Conservation (phyloP, 2,329 filamentous ascomycete species). For the Macrophomina pseudophaseolina region DNA sequence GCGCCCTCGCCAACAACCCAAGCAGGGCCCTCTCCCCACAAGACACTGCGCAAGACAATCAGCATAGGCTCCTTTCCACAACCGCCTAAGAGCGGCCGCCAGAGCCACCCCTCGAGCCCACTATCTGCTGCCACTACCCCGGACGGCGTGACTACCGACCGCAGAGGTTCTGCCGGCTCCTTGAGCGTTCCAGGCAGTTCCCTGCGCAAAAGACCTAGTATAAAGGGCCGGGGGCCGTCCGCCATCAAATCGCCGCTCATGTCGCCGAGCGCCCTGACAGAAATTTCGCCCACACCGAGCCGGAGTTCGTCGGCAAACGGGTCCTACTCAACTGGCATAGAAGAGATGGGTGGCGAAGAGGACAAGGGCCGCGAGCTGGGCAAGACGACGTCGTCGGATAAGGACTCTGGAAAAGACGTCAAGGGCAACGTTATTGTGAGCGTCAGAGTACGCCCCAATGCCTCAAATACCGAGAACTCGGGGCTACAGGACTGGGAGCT, state of each 20-base stretch:
- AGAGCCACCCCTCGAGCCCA: constrained; percentile 63
- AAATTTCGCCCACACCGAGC: constrained; percentile 72
- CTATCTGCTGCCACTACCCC: constrained; percentile 55
- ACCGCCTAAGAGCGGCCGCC: constrained; percentile 67
- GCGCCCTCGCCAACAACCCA: constrained; percentile 20
- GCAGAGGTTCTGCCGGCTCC: constrained; percentile 37
- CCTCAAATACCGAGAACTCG: constrained; percentile 65
- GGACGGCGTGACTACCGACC: constrained; percentile 40
- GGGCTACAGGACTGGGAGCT: constrained; percentile 89
- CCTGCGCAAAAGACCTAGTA: constrained; percentile 42
- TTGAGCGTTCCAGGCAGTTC: constrained; percentile 38
- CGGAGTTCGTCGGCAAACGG: constrained; percentile 90
- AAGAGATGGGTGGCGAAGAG: constrained; percentile 19
- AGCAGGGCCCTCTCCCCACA: constrained; percentile 53
- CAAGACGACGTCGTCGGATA: constrained; percentile 10
- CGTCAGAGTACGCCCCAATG: constrained; percentile 88
- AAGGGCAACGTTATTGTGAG: constrained; percentile 98
- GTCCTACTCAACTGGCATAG: constrained; percentile 68
- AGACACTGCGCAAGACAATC: constrained; percentile 80
- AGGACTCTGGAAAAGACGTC: constrained; percentile 61
- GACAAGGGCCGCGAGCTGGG: not conserved
- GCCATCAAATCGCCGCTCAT: constrained; percentile 49
- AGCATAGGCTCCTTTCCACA: constrained; percentile 95
- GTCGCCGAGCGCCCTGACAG: constrained; percentile 76
- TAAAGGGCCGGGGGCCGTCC: constrained; percentile 38